Conservation (phyloP, 306 rosid species). For the Gillenia trifoliata region DNA sequence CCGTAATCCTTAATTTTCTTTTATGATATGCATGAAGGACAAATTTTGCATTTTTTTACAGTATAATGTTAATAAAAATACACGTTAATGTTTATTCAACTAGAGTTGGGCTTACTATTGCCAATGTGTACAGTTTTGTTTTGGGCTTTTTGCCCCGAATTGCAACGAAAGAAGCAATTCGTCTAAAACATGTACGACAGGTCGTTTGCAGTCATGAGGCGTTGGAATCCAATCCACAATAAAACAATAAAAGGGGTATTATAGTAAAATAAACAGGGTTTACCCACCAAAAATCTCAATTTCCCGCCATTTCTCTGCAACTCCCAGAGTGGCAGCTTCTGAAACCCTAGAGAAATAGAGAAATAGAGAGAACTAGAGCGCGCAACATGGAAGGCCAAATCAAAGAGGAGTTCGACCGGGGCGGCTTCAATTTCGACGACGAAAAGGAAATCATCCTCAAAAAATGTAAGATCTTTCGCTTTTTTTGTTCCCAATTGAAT, state of each 20-base stretch:
- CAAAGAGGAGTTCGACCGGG: slow-evolving; percentile 50
- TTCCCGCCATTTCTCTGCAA: slow-evolving; percentile 61
- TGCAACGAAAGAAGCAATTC: background rate
- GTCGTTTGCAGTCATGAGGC: background rate
- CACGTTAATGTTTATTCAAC: too few species aligned
- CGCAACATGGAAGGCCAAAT: slow-evolving; percentile 74
- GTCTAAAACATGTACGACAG: background rate
- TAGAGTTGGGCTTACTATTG: background rate
- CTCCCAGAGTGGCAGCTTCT: slow-evolving; percentile 15
- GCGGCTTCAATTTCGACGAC: slow-evolving; percentile 52
- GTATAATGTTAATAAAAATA: too few species aligned
- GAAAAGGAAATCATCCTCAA: slow-evolving; percentile 64
- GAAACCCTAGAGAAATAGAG: slow-evolving; percentile 50
- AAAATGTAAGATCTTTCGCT: slow-evolving; percentile 51
- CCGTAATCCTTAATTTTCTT: too few species aligned
- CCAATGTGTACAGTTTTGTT: too few species aligned
- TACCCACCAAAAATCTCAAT: slow-evolving; percentile 3
- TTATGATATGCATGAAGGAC: too few species aligned
- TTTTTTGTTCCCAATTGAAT: background rate
- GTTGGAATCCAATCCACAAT: background rate
- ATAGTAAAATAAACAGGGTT: background rate
- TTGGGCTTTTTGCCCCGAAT: background rate
- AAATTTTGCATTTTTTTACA: too few species aligned
- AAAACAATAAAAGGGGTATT: background rate
- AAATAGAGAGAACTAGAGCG: slow-evolving; percentile 12